These are phyloP conservation scores for Zea mays DNA, from an alignment of 176 grass and related monocot species.

Conservation along the genomic window Zm-B73-REFERENCE-NAM-5.0 NC_050098.1:143072501-143073000, in stretches of 20 bases:
- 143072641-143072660: too few relatives aligned
- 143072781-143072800: background rate
- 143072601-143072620: too few relatives aligned
- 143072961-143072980: conserved; percentile 1
- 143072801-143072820: background rate
- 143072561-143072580: too few relatives aligned
- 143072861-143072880: background rate
- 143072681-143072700: too few relatives aligned
- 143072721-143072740: too few relatives aligned
- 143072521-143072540: too few relatives aligned
- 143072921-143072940: background rate
- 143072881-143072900: background rate
- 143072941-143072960: background rate
- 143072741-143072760: background rate
- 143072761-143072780: background rate
- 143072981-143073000: background rate
- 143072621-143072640: too few relatives aligned
- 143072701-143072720: too few relatives aligned
- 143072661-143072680: too few relatives aligned
- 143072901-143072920: background rate
- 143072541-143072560: too few relatives aligned
- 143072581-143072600: too few relatives aligned
- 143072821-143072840: background rate
- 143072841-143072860: background rate
- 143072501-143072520: background rate